Evolutionary conservation across 352 stramenopile genomes (phyloP).

Genomic region (Stephanocyclus meneghinianus): DNA sequence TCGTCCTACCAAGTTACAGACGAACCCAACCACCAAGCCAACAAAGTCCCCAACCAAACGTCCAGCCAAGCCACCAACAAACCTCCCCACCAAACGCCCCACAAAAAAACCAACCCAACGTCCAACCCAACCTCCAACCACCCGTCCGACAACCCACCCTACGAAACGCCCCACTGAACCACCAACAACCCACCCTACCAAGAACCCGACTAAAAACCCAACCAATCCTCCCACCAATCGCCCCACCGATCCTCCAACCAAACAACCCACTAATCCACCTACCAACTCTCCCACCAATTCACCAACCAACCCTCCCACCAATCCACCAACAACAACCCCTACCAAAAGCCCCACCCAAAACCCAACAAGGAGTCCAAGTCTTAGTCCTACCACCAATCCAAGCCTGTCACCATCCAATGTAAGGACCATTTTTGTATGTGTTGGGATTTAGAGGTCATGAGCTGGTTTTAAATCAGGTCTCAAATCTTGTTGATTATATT

Average conservation of each 20-base stretch:
- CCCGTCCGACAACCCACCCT: background rate
- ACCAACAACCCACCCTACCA: background rate
- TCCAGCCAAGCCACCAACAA: background rate
- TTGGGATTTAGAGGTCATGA: too few species aligned
- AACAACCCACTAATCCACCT: background rate
- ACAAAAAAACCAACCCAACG: background rate
- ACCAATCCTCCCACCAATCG: background rate
- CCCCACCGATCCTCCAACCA: background rate
- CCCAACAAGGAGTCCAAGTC: background rate
- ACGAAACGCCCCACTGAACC: background rate
- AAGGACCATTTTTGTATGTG: too few species aligned
- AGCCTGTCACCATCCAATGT: background rate
- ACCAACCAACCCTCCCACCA: background rate
- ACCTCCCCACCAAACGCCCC: background rate
- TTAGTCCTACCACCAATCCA: background rate
- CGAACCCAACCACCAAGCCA: background rate
- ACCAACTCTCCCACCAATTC: background rate
- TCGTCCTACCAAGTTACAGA: background rate
- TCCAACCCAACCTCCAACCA: background rate
- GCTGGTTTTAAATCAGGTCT: too few species aligned
- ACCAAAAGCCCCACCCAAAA: background rate
- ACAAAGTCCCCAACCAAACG: background rate
- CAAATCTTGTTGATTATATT: too few species aligned
- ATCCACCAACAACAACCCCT: background rate
- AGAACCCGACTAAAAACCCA: background rate